Evolutionary conservation across 2,329 filamentous ascomycete species (phyloP), one percentile per base, ranked within the genome.

Genomic region (Fusarium phyllophilum): DNA sequence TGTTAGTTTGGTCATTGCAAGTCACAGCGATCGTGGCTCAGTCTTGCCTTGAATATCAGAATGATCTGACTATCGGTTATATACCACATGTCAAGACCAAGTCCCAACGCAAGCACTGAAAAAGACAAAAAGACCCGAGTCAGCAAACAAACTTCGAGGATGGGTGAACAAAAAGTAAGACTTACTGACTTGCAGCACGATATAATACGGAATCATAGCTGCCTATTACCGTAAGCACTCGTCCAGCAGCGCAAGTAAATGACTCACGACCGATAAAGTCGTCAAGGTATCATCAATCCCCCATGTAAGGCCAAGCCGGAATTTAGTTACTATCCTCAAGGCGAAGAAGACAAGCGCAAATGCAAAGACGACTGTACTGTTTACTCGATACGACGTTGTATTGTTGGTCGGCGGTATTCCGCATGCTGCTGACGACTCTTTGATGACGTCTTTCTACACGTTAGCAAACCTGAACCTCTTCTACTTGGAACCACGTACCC

Each of bases 1-100:
- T 9, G 31, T 39, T 7, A 49, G 49, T 18, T 38, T 6, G 5
- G 46, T 3, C 5, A 8, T 24, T 13, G 3, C 17, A 12, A 18
- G 11, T 1, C 2, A 9, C 5, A 0, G 22, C 22, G 15, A 2
- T 2, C 0, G 8, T 18, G 5, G 0, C 22, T 10, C 2, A 1
- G 29, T 34, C 48, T 24, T 20, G 24, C 69, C 29, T 61, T 65
- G 15, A 69, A 60, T 0, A 41, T 54, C 11, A 45, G 6, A 6
- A 48, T 58, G 3, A 73, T 73, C 14, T 73, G 55, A 0, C 14
- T 6, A 6, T 73, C 69, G 5, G 1, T 58, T 5, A 69, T 52
- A 24, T 26, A 45, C 69, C 70, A 73, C 44, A 73, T 49, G 10
- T 73, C 69, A 7, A 65, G 38, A 0, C 70, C 70, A 4, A 73